Percentiles rank a stretch among this genome's conserved stretches.
These are phyloP conservation scores for Cerrena zonata DNA, from an alignment of 1,284 basidiomycete species.

Conservation along the genomic window DNA sequence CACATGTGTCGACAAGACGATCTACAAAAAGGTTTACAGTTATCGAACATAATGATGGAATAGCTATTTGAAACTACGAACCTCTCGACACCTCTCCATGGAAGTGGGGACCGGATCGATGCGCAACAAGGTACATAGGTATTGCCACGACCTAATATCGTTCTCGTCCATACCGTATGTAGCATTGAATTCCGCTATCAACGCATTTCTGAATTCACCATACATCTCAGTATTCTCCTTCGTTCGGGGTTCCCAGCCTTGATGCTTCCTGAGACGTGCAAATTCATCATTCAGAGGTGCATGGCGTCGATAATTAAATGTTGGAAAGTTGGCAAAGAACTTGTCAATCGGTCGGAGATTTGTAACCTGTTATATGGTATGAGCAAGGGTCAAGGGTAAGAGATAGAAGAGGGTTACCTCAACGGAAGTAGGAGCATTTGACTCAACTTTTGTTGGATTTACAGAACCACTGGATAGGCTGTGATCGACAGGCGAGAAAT, in stretches of 20 bases:
- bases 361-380: no score
- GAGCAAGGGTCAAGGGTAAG: no score
- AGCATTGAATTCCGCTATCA: conserved; percentile 32
- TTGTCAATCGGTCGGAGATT: no score
- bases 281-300: conserved; percentile 21
- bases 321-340: conserved; percentile 22
- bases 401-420: no score
- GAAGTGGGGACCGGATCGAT: conserved; percentile 14
- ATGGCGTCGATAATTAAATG: conserved; percentile 19
- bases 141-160: conserved; percentile 29
- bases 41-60: no score
- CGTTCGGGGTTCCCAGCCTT: conserved; percentile 11
- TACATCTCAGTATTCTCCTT: neutral
- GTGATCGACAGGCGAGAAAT: no score
- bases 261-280: conserved; percentile 15
- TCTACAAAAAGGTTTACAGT: no score
- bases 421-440: no score
- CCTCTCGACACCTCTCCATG: conserved; percentile 11
- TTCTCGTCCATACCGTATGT: conserved; percentile 32
- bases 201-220: conserved; percentile 22
- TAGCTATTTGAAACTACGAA: no score
- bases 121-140: conserved; percentile 23
- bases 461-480: no score
- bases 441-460: no score
- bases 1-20: conserved; percentile 24